Conservation (phyloP, 345 rosid genomes). For the Ceriops tagal region DNA sequence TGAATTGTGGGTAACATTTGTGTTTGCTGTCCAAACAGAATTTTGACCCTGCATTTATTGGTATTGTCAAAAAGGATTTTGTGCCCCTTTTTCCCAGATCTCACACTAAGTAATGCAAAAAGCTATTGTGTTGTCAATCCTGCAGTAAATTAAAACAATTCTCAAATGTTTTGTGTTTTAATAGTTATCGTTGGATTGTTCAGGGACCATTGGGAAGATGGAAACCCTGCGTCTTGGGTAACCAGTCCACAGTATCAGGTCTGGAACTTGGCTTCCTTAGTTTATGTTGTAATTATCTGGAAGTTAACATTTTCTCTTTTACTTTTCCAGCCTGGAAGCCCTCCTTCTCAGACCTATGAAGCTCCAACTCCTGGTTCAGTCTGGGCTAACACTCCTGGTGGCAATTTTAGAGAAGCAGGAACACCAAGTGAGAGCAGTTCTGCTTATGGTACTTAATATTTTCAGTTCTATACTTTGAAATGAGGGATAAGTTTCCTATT, state of each 20-base stretch:
- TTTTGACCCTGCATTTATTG: too few species aligned
- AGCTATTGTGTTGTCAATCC: too few species aligned
- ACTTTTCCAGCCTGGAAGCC: conserved; percentile 79
- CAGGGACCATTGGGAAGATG: conserved; percentile 97
- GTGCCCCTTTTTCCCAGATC: too few species aligned
- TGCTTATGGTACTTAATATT: conserved; percentile 50
- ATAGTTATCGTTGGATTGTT: conserved; percentile 6
- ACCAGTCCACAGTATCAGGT: conserved; percentile 89
- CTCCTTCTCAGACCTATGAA: conserved; percentile 80
- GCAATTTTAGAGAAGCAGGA: conserved; percentile 85
- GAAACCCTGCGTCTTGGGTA: conserved; percentile 90
- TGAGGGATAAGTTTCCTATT: neutral
- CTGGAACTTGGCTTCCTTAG: conserved; percentile 7
- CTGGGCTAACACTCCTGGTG: conserved; percentile 90
- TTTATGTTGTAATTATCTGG: neutral
- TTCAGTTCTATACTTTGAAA: neutral
- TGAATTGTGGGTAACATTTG: too few species aligned
- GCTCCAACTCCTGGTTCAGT: conserved; percentile 97
- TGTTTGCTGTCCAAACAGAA: too few species aligned
- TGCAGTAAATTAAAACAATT: too few species aligned
- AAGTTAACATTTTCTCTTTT: neutral
- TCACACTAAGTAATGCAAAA: too few species aligned
- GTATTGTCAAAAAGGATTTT: too few species aligned
- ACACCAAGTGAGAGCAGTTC: conserved; percentile 83
- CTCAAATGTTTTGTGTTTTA: neutral